These are phyloP conservation scores for Trichoderma oligosporum DNA, from an alignment of 2,329 filamentous ascomycete species.

Conservation along the genomic window DNA sequence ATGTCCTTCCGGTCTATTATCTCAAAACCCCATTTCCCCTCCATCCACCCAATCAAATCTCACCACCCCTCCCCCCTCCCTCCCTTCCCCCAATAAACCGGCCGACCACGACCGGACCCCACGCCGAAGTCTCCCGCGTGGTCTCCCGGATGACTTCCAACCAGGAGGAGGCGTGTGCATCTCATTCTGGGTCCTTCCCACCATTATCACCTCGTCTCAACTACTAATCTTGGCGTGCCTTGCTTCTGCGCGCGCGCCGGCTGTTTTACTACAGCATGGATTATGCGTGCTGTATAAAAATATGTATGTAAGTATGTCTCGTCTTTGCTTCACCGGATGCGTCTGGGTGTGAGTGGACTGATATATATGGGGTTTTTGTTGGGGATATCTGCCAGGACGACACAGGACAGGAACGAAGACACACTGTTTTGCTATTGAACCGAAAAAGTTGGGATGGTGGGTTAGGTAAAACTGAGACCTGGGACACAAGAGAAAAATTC, in stretches of 20 bases:
- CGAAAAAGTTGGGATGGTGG: background rate
- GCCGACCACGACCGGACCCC: slow-evolving; percentile 2
- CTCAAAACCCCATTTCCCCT: background rate
- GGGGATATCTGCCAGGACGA: background rate
- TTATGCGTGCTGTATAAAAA: too few species aligned
- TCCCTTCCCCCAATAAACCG: background rate
- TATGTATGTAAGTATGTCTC: background rate
- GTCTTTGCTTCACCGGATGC: background rate
- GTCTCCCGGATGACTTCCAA: slow-evolving; percentile 8
- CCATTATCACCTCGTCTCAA: background rate
- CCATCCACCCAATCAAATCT: background rate
- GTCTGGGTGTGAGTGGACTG: slow-evolving; percentile 2
- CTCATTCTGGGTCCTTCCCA: background rate
- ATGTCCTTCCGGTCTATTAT: slow-evolving; percentile 9
- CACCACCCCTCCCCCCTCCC: background rate
- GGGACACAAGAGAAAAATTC: background rate
- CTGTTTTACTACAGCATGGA: background rate
- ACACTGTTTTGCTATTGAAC: background rate
- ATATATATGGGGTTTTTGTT: background rate
- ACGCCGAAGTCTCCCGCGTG: slow-evolving; percentile 15
- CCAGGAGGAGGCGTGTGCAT: slow-evolving; percentile 5
- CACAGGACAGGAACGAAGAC: background rate
- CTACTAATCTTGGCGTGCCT: slow-evolving; percentile 3
- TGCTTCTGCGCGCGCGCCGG: background rate
- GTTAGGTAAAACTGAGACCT: slow-evolving; percentile 3